Percentiles rank a stretch among this genome's conserved stretches.
Evolutionary conservation across 78 protist genomes (phyloP).

Genomic region (Trichosphaerium sp.): DNA sequence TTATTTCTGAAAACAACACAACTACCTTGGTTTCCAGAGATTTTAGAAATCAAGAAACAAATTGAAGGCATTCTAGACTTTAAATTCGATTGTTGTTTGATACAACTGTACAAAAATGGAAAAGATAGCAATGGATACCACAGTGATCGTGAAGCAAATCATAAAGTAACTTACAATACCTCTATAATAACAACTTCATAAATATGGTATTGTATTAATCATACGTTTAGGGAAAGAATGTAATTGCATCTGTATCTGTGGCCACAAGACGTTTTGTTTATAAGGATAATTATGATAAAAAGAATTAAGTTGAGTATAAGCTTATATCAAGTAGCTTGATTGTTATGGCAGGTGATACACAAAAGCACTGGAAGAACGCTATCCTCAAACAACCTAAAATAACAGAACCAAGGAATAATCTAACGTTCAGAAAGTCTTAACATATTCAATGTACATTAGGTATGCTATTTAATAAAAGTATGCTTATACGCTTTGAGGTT

Average conservation of each 20-base stretch:
- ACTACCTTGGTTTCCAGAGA: neutral
- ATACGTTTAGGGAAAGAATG: too few relatives aligned
- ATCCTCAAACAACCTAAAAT: constrained; percentile 1
- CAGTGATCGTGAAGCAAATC: constrained; percentile 9
- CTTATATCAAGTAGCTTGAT: neutral
- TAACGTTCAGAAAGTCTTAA: constrained; percentile 18
- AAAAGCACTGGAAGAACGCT: neutral
- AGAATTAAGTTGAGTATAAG: neutral
- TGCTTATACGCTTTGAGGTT: too few relatives aligned
- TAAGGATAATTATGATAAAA: neutral
- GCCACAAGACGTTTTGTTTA: constrained; percentile 12
- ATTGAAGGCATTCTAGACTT: constrained; percentile 8
- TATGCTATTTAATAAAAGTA: too few relatives aligned
- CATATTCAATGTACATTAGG: too few relatives aligned
- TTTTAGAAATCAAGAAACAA: neutral
- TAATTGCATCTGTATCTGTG: constrained; percentile 16
- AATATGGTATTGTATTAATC: too few relatives aligned
- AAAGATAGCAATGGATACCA: constrained; percentile 5
- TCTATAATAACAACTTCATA: too few relatives aligned
- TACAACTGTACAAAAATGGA: constrained; percentile 8
- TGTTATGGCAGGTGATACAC: constrained; percentile 4
- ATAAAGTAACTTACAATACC: too few relatives aligned
- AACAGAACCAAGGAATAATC: constrained; percentile 1
- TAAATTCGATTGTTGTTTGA: constrained; percentile 1
- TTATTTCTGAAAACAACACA: too few relatives aligned